Base-by-base conservation (phyloP, 1,284 basidiomycete species). In the Sanghuangporus baumii region DNA sequence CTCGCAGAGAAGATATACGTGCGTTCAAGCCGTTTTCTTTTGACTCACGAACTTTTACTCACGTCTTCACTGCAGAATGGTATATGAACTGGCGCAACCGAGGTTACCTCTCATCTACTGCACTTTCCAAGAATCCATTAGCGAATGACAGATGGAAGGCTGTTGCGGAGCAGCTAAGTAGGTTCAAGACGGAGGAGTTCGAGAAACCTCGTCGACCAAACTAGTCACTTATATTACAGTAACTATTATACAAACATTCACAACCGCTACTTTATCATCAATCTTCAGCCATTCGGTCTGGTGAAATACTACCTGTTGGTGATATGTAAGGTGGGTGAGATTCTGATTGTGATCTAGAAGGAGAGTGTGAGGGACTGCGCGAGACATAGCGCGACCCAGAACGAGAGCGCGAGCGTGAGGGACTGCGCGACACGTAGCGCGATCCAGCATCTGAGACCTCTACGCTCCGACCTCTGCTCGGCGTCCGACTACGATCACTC, bases 1-100 rank as follows among this genome's bases (percentile, higher is more conserved):
- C 89, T n/a, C 85, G 88, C 67, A 86, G 91, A 67, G 83, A 85
- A 63, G 93, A 96, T 72, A 95, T 96, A 63, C 73, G 93, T 95
- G 72, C 73, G 91, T 76, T 3, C 67, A 20, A 34, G 55, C 20
- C 40, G 31, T 18, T 69, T 31, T 6, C 58, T 58, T 23, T 52
- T 37, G 60, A 23, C 26, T 31, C 18, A 58, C 23, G 40, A 18
- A 60, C 52, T 54, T 58, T 62, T 51, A 14, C 40, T 31, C 7
- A 23, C n/a, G n/a, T 43, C 55, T 38, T 18, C 12, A n/a, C 41
- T 41, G 14, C 67, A 92, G 89, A 84, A 26, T 92, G 90, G 88
- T 92, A 92, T 69, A 84, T 86, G n/a, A 79, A 82, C 57, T 81
- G 84, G 78, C 77, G 74, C 67, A 91, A 91, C 70, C 81, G 89